These are phyloP conservation scores for Taphrina communis DNA, from an alignment of 1,139 yeast genomes.

Conservation along the genomic window DNA sequence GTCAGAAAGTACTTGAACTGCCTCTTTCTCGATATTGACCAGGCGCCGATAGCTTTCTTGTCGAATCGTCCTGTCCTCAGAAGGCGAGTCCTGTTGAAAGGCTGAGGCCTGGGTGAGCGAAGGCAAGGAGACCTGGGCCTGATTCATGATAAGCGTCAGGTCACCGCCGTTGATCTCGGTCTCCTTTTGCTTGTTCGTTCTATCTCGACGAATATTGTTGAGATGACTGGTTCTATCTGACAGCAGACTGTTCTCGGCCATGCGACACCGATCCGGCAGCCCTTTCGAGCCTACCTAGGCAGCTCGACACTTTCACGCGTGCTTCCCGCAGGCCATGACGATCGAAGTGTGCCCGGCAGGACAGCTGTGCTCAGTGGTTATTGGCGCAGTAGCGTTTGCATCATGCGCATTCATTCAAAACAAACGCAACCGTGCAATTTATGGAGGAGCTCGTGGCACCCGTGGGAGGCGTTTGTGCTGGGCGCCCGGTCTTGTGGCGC, in stretches of 20 bases:
- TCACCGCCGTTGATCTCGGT: slow-evolving; percentile 7
- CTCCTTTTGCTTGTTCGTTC: slow-evolving; percentile 18
- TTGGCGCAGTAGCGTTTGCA: background rate
- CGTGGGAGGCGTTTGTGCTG: background rate
- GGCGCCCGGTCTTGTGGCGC: background rate
- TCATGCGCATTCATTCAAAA: background rate
- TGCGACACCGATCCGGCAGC: background rate
- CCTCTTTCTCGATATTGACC: slow-evolving; percentile 5
- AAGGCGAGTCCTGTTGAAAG: slow-evolving; percentile 6
- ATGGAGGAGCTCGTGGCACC: slow-evolving; percentile 4
- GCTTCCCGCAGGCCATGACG: no score
- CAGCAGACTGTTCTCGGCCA: slow-evolving; percentile 1
- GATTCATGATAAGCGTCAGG: slow-evolving; percentile 7
- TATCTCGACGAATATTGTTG: slow-evolving; percentile 1
- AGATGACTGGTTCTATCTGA: slow-evolving; percentile 17
- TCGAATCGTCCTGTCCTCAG: slow-evolving; percentile 1
- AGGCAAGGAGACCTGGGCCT: slow-evolving; percentile 28
- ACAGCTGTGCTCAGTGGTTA: no score
- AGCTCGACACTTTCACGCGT: no score
- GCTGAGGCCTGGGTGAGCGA: slow-evolving; percentile 9
- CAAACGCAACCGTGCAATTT: slow-evolving; percentile 8
- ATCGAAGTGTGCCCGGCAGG: no score
- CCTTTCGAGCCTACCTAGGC: no score
- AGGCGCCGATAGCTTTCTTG: background rate
- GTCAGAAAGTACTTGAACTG: slow-evolving; percentile 4